Conservation (phyloP, 192 early-diverging fungal species). For the Coemansia sp. region DNA sequence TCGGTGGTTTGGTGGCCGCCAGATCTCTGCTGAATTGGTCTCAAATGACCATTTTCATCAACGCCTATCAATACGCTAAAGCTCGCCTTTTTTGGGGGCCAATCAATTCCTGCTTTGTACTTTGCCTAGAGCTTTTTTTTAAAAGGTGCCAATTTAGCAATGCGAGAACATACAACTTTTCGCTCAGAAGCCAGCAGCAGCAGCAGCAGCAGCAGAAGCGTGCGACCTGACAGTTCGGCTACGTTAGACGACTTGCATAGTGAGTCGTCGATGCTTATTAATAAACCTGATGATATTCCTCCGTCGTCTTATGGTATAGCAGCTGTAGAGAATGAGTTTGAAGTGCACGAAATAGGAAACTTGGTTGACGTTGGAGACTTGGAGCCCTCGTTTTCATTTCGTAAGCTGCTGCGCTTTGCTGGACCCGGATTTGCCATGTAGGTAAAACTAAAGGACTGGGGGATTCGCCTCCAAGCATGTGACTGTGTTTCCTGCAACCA, state of each 20-base stretch:
- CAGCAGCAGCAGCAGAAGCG: background rate
- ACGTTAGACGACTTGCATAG: background rate
- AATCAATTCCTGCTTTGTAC: no score
- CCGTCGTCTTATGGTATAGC: slow-evolving; percentile 13
- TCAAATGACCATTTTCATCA: background rate
- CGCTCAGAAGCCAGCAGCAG: background rate
- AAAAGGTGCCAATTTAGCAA: background rate
- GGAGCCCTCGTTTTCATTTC: slow-evolving; percentile 55
- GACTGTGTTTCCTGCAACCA: background rate
- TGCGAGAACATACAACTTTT: background rate
- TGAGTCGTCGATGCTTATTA: background rate
- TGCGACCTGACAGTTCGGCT: background rate
- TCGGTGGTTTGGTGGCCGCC: slow-evolving; percentile 88
- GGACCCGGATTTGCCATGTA: slow-evolving; percentile 63
- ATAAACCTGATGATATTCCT: background rate
- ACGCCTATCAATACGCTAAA: no score
- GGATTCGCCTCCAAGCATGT: background rate
- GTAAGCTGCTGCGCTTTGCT: slow-evolving; percentile 61
- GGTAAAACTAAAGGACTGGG: slow-evolving; percentile 1
- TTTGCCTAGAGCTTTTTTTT: no score
- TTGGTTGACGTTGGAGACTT: slow-evolving; percentile 55
- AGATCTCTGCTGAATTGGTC: slow-evolving; percentile 30
- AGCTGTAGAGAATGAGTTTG: slow-evolving; percentile 35
- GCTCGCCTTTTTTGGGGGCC: no score
- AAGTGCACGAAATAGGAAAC: slow-evolving; percentile 39